A percentile compares a stretch with the other conserved stretches of the same genome.
These are phyloP conservation scores for Phytophthora brassicae DNA, from an alignment of 352 stramenopile genomes.

Conservation along the genomic window DNA sequence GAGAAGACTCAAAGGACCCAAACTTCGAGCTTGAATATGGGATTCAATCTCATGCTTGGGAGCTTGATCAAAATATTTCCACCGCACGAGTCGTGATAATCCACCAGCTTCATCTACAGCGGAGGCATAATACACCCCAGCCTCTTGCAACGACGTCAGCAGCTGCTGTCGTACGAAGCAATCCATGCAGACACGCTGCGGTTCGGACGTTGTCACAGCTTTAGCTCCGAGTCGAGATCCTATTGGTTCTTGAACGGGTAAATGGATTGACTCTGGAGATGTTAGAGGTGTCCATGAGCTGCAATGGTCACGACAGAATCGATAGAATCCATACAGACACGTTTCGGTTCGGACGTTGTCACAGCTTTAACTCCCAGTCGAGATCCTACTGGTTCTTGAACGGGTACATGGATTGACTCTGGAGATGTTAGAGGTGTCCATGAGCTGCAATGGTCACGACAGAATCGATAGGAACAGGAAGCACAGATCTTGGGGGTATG, in stretches of 20 bases:
- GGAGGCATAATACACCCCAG: slow-evolving; percentile 37
- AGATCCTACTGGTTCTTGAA: slow-evolving; percentile 1
- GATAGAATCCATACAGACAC: slow-evolving; percentile 56
- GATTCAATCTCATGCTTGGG: slow-evolving; percentile 45
- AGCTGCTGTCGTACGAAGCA: slow-evolving; percentile 58
- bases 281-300: slow-evolving; percentile 25
- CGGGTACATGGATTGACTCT: slow-evolving; percentile 14
- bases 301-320: slow-evolving; percentile 52
- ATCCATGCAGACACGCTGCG: slow-evolving; percentile 47
- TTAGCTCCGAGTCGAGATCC: slow-evolving; percentile 9
- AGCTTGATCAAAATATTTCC: slow-evolving; percentile 55
- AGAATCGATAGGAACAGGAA: slow-evolving; percentile 54
- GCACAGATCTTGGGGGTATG: slow-evolving; percentile 49
- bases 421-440: slow-evolving; percentile 22
- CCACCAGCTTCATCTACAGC: slow-evolving; percentile 50
- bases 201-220: not conserved
- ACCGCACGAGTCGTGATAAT: slow-evolving; percentile 51
- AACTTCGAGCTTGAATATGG: slow-evolving; percentile 40
- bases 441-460: slow-evolving; percentile 46
- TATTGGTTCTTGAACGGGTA: not conserved
- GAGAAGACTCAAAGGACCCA: slow-evolving; percentile 55
- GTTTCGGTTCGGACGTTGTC: slow-evolving; percentile 11
- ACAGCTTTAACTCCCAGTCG: slow-evolving; percentile 6
- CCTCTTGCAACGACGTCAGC: slow-evolving; percentile 41
- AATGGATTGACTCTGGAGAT: slow-evolving; percentile 17